Conservation (phyloP, 129 eudicot genomes). For the Logfia minima region DNA sequence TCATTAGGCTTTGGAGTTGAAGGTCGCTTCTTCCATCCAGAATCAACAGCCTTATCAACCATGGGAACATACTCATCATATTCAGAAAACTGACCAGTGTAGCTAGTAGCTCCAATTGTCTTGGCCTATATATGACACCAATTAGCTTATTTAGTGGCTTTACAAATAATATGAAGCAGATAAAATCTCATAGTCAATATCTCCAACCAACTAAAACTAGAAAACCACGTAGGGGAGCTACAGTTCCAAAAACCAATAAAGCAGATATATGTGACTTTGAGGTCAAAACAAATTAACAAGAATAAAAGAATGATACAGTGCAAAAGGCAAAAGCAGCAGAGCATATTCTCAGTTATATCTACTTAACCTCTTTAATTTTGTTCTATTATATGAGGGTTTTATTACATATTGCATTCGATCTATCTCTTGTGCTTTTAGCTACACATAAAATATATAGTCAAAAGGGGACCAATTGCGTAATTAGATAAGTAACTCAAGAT, state of each 20-base stretch:
- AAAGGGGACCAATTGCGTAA: not conserved
- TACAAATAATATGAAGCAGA: not conserved
- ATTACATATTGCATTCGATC: not conserved
- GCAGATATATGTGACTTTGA: not conserved
- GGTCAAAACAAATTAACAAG: too few species aligned
- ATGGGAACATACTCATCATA: conserved; percentile 94
- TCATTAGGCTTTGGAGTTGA: conserved; percentile 45
- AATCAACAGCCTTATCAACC: conserved; percentile 96
- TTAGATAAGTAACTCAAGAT: not conserved
- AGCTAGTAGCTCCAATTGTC: conserved; percentile 56
- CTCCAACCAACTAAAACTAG: conserved; percentile 18
- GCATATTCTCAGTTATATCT: not conserved
- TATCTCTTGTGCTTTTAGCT: not conserved
- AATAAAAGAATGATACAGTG: not conserved
- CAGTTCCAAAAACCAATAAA: not conserved
- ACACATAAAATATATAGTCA: not conserved
- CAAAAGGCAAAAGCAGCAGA: not conserved
- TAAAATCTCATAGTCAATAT: not conserved
- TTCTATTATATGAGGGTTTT: not conserved
- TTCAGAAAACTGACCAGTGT: conserved; percentile 59
- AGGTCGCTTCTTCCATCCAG: conserved; percentile 75
- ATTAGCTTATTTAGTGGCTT: conserved; percentile 7
- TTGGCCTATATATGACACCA: conserved; percentile 53
- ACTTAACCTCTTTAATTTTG: not conserved
- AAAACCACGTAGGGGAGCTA: not conserved